Percentiles rank a stretch among this genome's conserved stretches.
Conservation (phyloP, 345 rosid genomes). For the Hibiscus syriacus region DNA sequence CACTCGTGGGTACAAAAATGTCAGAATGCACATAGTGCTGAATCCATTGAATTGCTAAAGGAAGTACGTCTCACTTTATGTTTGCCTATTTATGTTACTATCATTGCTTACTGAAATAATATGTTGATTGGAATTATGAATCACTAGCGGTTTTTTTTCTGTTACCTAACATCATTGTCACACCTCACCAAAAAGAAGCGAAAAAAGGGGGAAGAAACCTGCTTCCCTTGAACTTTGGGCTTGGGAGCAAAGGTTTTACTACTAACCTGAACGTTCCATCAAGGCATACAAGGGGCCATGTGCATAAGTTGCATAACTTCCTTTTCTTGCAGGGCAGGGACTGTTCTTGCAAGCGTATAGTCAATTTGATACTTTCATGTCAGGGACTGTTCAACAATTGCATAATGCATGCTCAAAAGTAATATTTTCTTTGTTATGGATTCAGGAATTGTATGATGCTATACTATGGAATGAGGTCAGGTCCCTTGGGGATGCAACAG, state of each 20-base stretch:
- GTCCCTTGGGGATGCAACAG: slow-evolving; percentile 52
- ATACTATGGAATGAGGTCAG: slow-evolving; percentile 80
- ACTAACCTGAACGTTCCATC: neutral
- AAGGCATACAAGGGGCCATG: neutral
- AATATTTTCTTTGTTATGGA: slow-evolving; percentile 7
- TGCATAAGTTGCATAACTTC: neutral
- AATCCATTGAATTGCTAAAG: slow-evolving; percentile 69
- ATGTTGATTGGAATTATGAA: neutral
- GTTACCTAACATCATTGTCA: neutral
- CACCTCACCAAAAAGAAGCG: neutral
- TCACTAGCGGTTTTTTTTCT: neutral
- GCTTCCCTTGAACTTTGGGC: neutral
- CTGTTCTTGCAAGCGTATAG: neutral
- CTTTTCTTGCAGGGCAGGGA: neutral
- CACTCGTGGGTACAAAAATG: slow-evolving; percentile 62
- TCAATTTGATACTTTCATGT: neutral
- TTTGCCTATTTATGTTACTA: neutral
- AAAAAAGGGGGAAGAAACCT: neutral
- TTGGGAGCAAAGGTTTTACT: neutral
- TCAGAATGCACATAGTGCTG: slow-evolving; percentile 65
- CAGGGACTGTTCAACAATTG: neutral
- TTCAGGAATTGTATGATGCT: slow-evolving; percentile 72
- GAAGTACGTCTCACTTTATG: slow-evolving; percentile 45
- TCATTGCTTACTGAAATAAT: neutral
- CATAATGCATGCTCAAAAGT: neutral